Evolutionary conservation across 306 rosid species (phyloP), one percentile per base, ranked within the genome.

Genomic region (Dryas octopetala): DNA sequence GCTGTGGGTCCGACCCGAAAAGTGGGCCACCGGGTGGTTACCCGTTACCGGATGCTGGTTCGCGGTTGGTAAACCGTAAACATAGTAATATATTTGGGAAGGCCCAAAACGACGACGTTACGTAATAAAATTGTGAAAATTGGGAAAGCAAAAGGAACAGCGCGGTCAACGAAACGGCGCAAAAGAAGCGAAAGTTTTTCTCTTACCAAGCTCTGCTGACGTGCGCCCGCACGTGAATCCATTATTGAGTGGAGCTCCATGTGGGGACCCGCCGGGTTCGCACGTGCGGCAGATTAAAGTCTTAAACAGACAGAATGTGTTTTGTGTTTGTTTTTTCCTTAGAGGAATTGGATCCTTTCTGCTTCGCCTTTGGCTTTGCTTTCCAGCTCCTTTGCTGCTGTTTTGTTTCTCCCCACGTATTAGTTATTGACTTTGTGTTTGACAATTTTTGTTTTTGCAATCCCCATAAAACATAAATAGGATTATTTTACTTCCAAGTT

Each of bases 221-320:
- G 83, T 86, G 3, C 83, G 75, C 19, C 84, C 97, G 62, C 98
- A 89, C 92, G 96, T 91, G 97, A 88, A 88, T 71, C 75, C 48
- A 58, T 70, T 52, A 73, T 59, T 74, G 46, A 71, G 46, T 16
- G 3, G 40, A 64, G 12, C 9, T 32, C 79, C 79, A 43, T 6
- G 68, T 63, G 50, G 76, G 76, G 82, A 43, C 82, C 78, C 91
- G 82, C 80, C 8, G 48, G 68, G 9, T 74, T 89, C 92, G 85
- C 94, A 88, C 94, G 96, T 89, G 96, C 79, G 86, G 50, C 76
- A 43, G 62, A 57, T 40, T 76, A 49, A 44, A 50, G 38, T 32
- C 38, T 60, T 71, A 58, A 70, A 68, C 70, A 74, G 68, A 13
- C 51, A 67, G 85, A 84, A 77, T 82, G 88, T 84, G 91, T 81